Evolutionary conservation across 176 grass and related monocot genomes (phyloP).

Genomic region (Oryza officinalis): DNA sequence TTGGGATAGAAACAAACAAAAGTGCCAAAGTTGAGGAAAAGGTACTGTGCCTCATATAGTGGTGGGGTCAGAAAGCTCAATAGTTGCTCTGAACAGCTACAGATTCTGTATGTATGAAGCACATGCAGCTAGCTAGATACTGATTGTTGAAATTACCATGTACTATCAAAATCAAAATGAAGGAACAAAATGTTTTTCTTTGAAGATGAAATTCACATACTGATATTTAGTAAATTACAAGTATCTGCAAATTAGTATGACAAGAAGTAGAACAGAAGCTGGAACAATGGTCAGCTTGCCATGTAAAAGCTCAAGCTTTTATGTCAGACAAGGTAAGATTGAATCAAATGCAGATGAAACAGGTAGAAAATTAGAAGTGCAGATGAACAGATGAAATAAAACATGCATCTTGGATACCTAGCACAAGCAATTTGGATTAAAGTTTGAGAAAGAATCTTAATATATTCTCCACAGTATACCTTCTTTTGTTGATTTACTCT

Average conservation of each 20-base stretch:
- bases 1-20: constrained; percentile 25
- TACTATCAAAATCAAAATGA: neutral
- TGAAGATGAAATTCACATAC: neutral
- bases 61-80: constrained; percentile 13
- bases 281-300: neutral
- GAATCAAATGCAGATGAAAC: neutral
- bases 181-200: neutral
- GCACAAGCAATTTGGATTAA: neutral
- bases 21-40: constrained; percentile 15
- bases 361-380: neutral
- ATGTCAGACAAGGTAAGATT: neutral
- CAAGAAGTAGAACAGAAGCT: constrained; percentile 12
- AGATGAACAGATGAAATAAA: neutral
- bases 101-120: neutral
- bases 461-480: neutral
- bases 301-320: neutral
- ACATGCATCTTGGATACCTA: neutral
- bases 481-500: constrained; percentile 18
- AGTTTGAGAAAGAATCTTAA: constrained; percentile 1
- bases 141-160: neutral
- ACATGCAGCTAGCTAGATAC: constrained; percentile 2
- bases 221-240: neutral
- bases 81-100: constrained; percentile 17
- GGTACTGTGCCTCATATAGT: constrained; percentile 12
- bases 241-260: neutral